Conservation (phyloP, 306 rosid species). For the Cyclanthera cordifolia region DNA sequence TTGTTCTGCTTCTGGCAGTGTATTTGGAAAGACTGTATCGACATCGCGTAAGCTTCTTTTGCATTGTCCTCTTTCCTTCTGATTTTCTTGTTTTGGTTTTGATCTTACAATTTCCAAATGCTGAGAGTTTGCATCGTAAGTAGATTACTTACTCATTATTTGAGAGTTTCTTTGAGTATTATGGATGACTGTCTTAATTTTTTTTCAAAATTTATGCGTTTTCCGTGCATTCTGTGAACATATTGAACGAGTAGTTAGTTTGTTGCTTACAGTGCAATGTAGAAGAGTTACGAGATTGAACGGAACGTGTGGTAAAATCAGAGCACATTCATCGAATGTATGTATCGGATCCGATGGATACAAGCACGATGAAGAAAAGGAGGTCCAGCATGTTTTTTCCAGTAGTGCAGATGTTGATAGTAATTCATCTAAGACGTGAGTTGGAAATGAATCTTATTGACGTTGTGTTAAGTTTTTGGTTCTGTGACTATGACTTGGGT, state of each 20-base stretch:
- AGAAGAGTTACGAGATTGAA: too few species aligned
- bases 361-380: slow-evolving; percentile 39
- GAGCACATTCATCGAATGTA: slow-evolving; percentile 63
- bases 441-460: background rate
- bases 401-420: slow-evolving; percentile 22
- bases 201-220: background rate
- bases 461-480: background rate
- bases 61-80: background rate
- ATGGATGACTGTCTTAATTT: background rate
- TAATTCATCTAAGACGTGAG: slow-evolving; percentile 55
- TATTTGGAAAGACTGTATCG: slow-evolving; percentile 18
- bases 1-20: slow-evolving; percentile 25
- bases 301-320: slow-evolving; percentile 17
- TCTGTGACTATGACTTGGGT: background rate
- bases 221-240: background rate
- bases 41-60: slow-evolving; percentile 40
- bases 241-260: background rate
- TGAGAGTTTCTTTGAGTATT: background rate
- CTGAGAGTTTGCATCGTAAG: background rate
- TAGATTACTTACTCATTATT: background rate
- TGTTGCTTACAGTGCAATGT: too few species aligned
- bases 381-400: slow-evolving; percentile 27
- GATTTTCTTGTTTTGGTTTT: background rate
- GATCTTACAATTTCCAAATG: background rate
- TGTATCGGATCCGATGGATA: slow-evolving; percentile 60